phyloP scores from a whole-genome alignment of 2,329 filamentous ascomycete species.

The Gnomoniopsis sp. region DNA sequence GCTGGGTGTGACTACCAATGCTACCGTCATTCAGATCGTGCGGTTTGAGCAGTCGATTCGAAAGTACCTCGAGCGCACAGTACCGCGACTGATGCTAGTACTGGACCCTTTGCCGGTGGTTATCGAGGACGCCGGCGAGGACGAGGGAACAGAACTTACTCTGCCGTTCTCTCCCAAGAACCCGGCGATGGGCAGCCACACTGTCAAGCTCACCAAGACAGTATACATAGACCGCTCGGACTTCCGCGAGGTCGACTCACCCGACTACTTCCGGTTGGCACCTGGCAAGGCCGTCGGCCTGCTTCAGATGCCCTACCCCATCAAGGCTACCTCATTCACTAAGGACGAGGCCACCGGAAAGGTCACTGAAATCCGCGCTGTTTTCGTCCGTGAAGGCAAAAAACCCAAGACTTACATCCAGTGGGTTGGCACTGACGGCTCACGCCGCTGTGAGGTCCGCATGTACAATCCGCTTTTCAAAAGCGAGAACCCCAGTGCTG shows the following conservation, averaged over 20 bases:
- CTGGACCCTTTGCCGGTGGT: constrained; percentile 80
- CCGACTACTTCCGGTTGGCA: constrained; percentile 68
- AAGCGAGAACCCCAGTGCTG: constrained; percentile 74
- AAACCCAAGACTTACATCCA: constrained; percentile 51
- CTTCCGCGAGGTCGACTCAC: constrained; percentile 63
- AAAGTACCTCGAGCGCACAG: constrained; percentile 80
- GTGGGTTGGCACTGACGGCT: constrained; percentile 47
- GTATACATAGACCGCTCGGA: constrained; percentile 69
- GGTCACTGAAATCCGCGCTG: constrained; percentile 27
- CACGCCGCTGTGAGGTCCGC: constrained; percentile 17
- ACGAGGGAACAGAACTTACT: constrained; percentile 58
- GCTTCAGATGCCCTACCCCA: constrained; percentile 60
- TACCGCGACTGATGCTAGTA: constrained; percentile 85
- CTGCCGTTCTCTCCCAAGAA: constrained; percentile 59
- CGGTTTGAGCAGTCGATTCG: constrained; percentile 86
- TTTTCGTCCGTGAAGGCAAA: constrained; percentile 24
- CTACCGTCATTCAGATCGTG: constrained; percentile 72
- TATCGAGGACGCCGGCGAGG: constrained; percentile 73
- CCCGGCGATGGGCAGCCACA: constrained; percentile 30
- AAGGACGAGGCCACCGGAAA: constrained; percentile 54
- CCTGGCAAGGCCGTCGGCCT: constrained; percentile 67
- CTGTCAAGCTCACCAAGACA: constrained; percentile 52
- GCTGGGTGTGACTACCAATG: constrained; percentile 81
- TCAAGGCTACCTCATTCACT: constrained; percentile 59
- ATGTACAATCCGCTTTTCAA: constrained; percentile 38